These are phyloP conservation scores for Phlyctochytrium arcticum DNA, from an alignment of 192 early-diverging fungal species.

Conservation along the genomic window DNA sequence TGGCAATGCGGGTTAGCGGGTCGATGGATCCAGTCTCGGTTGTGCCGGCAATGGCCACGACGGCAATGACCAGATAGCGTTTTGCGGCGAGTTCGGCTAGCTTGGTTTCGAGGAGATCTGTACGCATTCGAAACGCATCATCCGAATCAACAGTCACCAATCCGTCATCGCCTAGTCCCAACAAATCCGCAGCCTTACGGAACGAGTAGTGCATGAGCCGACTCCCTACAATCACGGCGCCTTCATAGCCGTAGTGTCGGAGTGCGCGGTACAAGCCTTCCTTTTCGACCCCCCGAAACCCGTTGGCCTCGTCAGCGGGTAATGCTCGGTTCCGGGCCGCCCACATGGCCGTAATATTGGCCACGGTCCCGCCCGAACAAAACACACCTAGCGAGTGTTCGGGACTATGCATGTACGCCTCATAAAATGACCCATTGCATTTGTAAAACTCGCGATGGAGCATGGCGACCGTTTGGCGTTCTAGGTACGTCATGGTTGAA, in stretches of 20 bases:
- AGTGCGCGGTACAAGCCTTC: slow-evolving; percentile 45
- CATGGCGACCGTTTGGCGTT: slow-evolving; percentile 50
- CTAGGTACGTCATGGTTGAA: slow-evolving; percentile 49
- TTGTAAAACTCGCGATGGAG: slow-evolving; percentile 50
- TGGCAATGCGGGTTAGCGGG: slow-evolving; percentile 27
- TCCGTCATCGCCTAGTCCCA: slow-evolving; percentile 52
- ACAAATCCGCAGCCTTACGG: slow-evolving; percentile 57
- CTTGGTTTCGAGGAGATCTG: slow-evolving; percentile 34
- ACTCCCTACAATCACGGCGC: slow-evolving; percentile 47
- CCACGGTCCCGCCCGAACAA: slow-evolving; percentile 52
- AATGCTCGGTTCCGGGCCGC: slow-evolving; percentile 49
- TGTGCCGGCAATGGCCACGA: slow-evolving; percentile 52
- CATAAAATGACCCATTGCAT: slow-evolving; percentile 33
- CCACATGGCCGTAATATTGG: slow-evolving; percentile 61
- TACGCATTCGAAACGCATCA: slow-evolving; percentile 39
- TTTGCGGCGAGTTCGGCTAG: slow-evolving; percentile 29
- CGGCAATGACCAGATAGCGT: slow-evolving; percentile 41
- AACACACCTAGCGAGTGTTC: slow-evolving; percentile 44
- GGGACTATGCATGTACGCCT: slow-evolving; percentile 34
- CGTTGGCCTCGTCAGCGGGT: slow-evolving; percentile 8
- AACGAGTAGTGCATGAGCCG: slow-evolving; percentile 55
- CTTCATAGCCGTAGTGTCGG: slow-evolving; percentile 42
- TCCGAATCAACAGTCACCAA: slow-evolving; percentile 43
- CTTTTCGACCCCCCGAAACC: slow-evolving; percentile 47
- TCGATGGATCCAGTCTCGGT: slow-evolving; percentile 58